Percentiles rank a stretch among this genome's conserved stretches.
Conservation (phyloP, 1,284 basidiomycete genomes). For the Fomitopsis palustris region DNA sequence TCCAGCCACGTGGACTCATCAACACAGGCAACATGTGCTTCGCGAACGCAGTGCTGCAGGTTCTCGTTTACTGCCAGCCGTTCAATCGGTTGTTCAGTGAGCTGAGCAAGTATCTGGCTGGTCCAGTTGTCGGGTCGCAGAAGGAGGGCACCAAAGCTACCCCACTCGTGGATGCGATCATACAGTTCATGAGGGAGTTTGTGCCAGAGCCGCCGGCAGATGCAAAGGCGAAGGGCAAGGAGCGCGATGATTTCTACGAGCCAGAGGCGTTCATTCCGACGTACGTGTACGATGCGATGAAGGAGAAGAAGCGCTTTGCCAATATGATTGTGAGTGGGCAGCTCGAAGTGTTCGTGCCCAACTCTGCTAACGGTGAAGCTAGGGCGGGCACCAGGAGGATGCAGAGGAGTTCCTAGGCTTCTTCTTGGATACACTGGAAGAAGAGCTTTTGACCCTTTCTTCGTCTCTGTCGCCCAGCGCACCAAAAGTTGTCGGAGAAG, state of each 20-base stretch:
- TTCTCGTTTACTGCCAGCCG: slow-evolving; percentile 84
- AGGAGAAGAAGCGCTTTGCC: slow-evolving; percentile 92
- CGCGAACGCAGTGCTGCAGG: slow-evolving; percentile 92
- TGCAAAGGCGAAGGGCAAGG: slow-evolving; percentile 34
- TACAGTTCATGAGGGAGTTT: slow-evolving; percentile 85
- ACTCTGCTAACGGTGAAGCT: neutral
- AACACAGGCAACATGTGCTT: slow-evolving; percentile 99
- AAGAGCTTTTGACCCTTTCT: slow-evolving; percentile 78
- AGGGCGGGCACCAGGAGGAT: slow-evolving; percentile 95
- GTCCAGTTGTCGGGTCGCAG: slow-evolving; percentile 26
- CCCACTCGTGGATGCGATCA: slow-evolving; percentile 81
- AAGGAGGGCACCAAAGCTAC: slow-evolving; percentile 49
- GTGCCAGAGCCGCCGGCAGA: slow-evolving; percentile 34
- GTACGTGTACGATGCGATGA: slow-evolving; percentile 94
- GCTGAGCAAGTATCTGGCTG: slow-evolving; percentile 52
- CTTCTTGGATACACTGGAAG: slow-evolving; percentile 93
- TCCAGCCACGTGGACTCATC: slow-evolving; percentile 80
- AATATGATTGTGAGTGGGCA: slow-evolving; percentile 73
- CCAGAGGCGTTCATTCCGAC: slow-evolving; percentile 82
- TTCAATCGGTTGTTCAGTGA: slow-evolving; percentile 82
- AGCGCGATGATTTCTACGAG: slow-evolving; percentile 41
- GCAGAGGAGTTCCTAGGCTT: slow-evolving; percentile 99
- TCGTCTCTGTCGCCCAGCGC: slow-evolving; percentile 40
- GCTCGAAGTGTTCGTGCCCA: neutral
- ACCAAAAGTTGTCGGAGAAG: slow-evolving; percentile 32